Conservation (phyloP, 176 grass and related monocot species). For the Carex scoparia region DNA sequence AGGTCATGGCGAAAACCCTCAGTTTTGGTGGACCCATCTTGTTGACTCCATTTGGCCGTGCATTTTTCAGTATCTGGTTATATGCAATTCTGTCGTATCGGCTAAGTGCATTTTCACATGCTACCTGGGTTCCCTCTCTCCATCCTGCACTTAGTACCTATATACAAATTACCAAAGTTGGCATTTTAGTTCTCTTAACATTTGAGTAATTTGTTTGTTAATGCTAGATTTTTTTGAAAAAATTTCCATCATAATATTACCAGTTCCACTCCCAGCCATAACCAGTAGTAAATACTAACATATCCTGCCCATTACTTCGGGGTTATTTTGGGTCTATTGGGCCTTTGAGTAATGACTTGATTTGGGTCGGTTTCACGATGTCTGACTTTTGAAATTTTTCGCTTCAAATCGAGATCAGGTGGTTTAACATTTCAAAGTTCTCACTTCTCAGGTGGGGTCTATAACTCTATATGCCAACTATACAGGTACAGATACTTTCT, state of each 20-base stretch:
- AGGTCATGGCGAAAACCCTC: constrained; percentile 67
- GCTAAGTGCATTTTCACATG: constrained; percentile 70
- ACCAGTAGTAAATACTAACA: background rate
- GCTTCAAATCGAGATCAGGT: background rate
- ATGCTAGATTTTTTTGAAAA: background rate
- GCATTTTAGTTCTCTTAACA: background rate
- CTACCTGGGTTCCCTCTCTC: constrained; percentile 69
- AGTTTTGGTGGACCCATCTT: constrained; percentile 43
- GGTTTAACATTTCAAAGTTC: background rate
- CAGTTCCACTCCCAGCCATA: background rate
- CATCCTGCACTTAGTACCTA: constrained; percentile 83
- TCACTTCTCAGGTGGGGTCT: background rate
- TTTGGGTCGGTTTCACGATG: too few species aligned
- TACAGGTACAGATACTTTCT: background rate
- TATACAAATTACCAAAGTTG: background rate
- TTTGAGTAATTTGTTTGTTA: background rate
- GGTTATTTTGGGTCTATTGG: too few species aligned
- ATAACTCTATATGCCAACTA: background rate
- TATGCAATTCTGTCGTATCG: constrained; percentile 74
- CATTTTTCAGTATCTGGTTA: constrained; percentile 74
- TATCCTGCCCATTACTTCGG: background rate
- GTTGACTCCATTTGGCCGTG: constrained; percentile 60
- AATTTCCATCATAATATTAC: background rate
- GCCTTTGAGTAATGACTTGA: too few species aligned
- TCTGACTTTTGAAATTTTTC: background rate